These are phyloP conservation scores for Paecilomyces variotii DNA, from an alignment of 2,329 filamentous ascomycete species.

Conservation along the genomic window DNA sequence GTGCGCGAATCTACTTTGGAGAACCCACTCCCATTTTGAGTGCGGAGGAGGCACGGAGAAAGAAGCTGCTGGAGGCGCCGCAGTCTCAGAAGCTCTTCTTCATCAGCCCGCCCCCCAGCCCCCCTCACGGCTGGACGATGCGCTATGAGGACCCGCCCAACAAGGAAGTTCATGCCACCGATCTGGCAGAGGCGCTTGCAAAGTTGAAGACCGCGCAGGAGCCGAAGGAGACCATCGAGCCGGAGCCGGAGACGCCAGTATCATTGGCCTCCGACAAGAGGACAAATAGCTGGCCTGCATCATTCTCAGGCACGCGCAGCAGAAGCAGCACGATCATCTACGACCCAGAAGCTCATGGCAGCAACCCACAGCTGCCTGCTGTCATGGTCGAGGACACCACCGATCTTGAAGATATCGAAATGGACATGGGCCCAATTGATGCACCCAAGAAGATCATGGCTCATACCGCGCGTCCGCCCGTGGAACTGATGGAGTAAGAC, in stretches of 20 bases:
- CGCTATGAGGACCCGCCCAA: slow-evolving; percentile 57
- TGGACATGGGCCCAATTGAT: slow-evolving; percentile 36
- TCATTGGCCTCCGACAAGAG: slow-evolving; percentile 27
- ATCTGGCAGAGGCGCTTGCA: slow-evolving; percentile 50
- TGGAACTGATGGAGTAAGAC: slow-evolving; percentile 46
- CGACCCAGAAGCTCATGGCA: slow-evolving; percentile 54
- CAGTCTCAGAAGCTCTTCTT: slow-evolving; percentile 57
- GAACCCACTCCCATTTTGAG: slow-evolving; percentile 40
- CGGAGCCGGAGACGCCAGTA: slow-evolving; percentile 27
- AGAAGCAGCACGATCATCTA: slow-evolving; percentile 56
- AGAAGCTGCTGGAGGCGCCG: slow-evolving; percentile 47
- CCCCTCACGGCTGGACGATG: slow-evolving; percentile 58
- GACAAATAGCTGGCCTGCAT: slow-evolving; percentile 22
- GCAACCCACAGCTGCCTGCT: slow-evolving; percentile 51
- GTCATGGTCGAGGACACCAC: slow-evolving; percentile 58
- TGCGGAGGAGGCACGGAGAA: slow-evolving; percentile 21
- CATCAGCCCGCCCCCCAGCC: slow-evolving; percentile 56
- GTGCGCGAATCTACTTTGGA: slow-evolving; percentile 46
- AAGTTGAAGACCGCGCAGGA: slow-evolving; percentile 35
- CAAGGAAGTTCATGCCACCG: slow-evolving; percentile 56
- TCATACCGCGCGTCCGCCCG: slow-evolving; percentile 48
- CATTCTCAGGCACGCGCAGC: slow-evolving; percentile 28
- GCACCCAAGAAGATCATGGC: slow-evolving; percentile 35
- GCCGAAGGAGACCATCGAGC: neutral
- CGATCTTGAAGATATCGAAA: slow-evolving; percentile 37